A percentile compares a stretch with the other conserved stretches of the same genome.
These are phyloP conservation scores for Prunus salicina DNA, from an alignment of 306 rosid genomes.

Conservation along the genomic window DNA sequence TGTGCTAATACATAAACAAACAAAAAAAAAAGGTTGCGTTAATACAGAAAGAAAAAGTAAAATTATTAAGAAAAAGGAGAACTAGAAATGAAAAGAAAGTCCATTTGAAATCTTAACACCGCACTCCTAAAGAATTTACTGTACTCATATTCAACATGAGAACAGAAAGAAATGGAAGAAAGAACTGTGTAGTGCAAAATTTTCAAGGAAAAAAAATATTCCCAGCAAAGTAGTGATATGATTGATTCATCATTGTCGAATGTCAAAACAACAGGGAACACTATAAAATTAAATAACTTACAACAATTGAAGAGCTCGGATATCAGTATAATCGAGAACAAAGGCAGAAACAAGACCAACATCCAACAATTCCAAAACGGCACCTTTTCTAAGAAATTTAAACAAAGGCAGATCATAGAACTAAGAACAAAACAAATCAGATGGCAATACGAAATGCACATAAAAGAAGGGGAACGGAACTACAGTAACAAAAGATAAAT, in stretches of 20 bases:
- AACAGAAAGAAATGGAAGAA: slow-evolving; percentile 10
- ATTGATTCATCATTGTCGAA: slow-evolving; percentile 7
- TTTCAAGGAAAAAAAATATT: slow-evolving; percentile 1
- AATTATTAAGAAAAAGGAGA: background rate
- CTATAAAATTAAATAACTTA: background rate
- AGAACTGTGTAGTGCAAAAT: slow-evolving; percentile 4
- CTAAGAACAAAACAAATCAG: background rate
- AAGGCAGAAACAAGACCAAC: slow-evolving; percentile 4
- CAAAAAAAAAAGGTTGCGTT: background rate
- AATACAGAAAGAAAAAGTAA: background rate
- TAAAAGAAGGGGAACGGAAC: background rate
- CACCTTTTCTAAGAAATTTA: background rate
- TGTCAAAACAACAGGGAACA: background rate
- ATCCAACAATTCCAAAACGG: slow-evolving; percentile 7
- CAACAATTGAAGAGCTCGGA: background rate
- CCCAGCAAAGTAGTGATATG: background rate
- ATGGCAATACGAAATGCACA: background rate
- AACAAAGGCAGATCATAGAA: background rate
- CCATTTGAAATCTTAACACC: slow-evolving; percentile 3
- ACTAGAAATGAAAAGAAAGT: too few relatives aligned
- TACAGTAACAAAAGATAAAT: background rate
- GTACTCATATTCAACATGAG: background rate
- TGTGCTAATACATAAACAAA: too few relatives aligned
- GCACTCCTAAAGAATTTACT: background rate
- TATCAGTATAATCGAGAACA: background rate